A percentile compares a stretch with the other conserved stretches of the same genome.
These are phyloP conservation scores for Neofusicoccum laricinum DNA, from an alignment of 2,329 filamentous ascomycete species.

Conservation along the genomic window DNA sequence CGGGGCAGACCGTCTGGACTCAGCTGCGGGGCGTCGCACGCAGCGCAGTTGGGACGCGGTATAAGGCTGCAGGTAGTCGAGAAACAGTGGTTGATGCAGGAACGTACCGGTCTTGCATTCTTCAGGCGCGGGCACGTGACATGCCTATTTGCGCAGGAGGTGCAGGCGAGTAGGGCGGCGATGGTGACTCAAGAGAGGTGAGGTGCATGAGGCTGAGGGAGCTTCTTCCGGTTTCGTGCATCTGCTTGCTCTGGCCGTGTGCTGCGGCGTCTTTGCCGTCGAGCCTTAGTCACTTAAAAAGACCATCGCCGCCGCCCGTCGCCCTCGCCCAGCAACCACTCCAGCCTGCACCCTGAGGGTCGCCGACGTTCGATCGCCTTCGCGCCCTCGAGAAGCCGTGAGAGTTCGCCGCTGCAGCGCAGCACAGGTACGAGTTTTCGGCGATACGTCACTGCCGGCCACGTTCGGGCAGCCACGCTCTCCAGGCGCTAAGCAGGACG, in stretches of 20 bases:
- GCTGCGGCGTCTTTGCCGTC: slow-evolving; percentile 4
- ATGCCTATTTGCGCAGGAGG: not conserved
- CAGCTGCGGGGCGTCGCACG: not conserved
- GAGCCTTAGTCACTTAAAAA: slow-evolving; percentile 4
- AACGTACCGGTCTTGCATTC: not conserved
- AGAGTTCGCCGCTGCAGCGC: not conserved
- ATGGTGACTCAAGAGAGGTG: slow-evolving; percentile 7
- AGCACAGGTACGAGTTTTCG: not conserved
- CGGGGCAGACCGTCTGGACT: not conserved
- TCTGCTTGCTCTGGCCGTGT: slow-evolving; percentile 9
- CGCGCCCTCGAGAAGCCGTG: not conserved
- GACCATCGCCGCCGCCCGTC: not conserved
- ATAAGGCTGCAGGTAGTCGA: slow-evolving; percentile 10
- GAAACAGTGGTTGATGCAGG: slow-evolving; percentile 11
- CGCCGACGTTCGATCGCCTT: not conserved
- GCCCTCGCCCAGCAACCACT: not conserved
- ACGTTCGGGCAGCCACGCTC: slow-evolving; percentile 18
- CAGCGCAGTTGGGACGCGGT: not conserved
- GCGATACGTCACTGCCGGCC: slow-evolving; percentile 15
- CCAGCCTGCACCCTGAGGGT: not conserved
- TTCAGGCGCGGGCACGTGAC: not conserved
- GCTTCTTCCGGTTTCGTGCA: slow-evolving; percentile 9
- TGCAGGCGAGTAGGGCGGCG: not conserved
- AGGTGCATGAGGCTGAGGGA: slow-evolving; percentile 16
- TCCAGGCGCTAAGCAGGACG: slow-evolving; percentile 5